Base-by-base conservation (phyloP, 768 basidiomycete species). In the Holtermanniella nyarrowii region DNA sequence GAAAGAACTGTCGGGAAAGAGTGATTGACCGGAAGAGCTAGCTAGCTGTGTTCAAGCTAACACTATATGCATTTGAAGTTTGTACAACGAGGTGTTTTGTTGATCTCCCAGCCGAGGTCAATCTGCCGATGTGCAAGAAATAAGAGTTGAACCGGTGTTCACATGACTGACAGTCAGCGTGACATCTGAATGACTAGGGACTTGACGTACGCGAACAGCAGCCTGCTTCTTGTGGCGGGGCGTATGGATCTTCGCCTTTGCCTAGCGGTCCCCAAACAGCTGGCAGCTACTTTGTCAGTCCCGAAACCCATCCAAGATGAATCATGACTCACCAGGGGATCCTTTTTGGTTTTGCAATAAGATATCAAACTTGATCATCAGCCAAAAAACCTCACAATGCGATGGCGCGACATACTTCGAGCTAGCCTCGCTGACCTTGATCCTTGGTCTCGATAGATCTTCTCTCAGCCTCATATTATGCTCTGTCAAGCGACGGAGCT, bases 221-320 rank as follows among this genome's bases (percentile, higher is more conserved):
- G 12, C 70, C 74, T 7, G 31, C 78, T 63, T 80, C 64, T 46
- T 76, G 73, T 68, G 80, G 81, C 49, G 84, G 85, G 22, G 84
- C 84, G 65, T 89, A 97, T 44, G 93, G 93, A 69, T 99, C 93
- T 53, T 93, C 88, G 41, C 81, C 81, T 66, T 85, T 86, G 58
- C 81, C 82, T n/a, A 93, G 83, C 21, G 87, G 84, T 10, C 95
- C 95, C 95, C 95, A 99, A 1, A 99, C 88, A 18, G 86, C 89
- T 22, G 91, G 90, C 45, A 93, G 84, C 85, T 90, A 64, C 21
- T 62, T 24, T 39, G 37, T 48, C 22, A 20, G 46, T 37, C n/a
- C n/a, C n/a, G n/a, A 23, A 47, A 49, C 37, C 49, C 22, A 27
- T 44, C 26, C 27, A 0, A 5, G 23, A 46, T 14, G 13, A 14